Percentiles rank a stretch among this genome's conserved stretches.
Conservation (phyloP, 2,329 filamentous ascomycete genomes). For the Zalaria sp. region DNA sequence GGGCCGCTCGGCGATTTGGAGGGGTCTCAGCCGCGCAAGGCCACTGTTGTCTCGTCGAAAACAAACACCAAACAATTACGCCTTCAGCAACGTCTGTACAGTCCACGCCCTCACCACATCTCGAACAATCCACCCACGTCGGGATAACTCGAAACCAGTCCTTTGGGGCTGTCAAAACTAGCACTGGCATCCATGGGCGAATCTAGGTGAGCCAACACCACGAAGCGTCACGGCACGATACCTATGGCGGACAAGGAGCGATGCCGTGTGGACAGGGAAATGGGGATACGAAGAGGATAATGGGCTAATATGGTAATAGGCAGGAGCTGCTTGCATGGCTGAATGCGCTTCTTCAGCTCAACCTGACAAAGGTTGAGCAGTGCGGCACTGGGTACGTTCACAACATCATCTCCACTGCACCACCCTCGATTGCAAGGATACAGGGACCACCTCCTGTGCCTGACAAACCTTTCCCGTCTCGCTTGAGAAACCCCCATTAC, state of each 20-base stretch:
- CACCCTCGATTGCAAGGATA: conserved; percentile 7
- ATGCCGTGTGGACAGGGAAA: not conserved
- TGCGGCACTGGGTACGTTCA: conserved; percentile 81
- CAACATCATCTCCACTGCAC: conserved; percentile 10
- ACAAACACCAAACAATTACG: too few species aligned
- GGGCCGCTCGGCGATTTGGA: too few species aligned
- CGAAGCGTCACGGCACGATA: not conserved
- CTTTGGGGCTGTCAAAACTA: too few species aligned
- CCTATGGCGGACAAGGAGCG: not conserved
- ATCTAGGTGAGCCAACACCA: not conserved
- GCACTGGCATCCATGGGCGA: not conserved
- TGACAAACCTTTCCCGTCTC: too few species aligned
- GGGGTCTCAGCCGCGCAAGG: too few species aligned
- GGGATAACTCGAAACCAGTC: too few species aligned
- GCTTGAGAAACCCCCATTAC: too few species aligned
- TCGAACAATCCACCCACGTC: too few species aligned
- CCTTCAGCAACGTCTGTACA: too few species aligned
- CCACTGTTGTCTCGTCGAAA: too few species aligned
- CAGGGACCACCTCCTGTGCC: conserved; percentile 3
- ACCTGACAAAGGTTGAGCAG: conserved; percentile 96
- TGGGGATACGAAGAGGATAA: not conserved
- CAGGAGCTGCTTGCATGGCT: conserved; percentile 95
- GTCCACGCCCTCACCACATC: too few species aligned
- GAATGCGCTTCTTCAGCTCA: conserved; percentile 94
- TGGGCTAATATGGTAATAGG: conserved; percentile 35